phyloP scores from a whole-genome alignment of 306 rosid species.

The Arachis hypogaea region DNA sequence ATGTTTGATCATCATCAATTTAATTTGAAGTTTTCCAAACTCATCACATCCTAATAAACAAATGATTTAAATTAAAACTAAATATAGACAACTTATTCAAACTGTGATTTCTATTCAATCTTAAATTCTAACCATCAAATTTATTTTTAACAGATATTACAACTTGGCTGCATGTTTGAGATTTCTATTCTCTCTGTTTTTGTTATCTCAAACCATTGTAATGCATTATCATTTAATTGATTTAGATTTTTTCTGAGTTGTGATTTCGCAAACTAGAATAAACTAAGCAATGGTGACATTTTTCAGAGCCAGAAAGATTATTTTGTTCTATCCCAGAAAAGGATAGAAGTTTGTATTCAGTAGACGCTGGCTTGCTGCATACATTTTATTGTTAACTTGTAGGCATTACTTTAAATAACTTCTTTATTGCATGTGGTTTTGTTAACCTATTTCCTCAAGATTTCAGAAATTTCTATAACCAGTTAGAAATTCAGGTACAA shows the following conservation, averaged over 20 bases:
- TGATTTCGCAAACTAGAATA: conserved; percentile 12
- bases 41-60: no score
- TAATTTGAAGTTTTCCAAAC: no score
- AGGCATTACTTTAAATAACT: conserved; percentile 27
- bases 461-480: neutral
- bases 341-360: neutral
- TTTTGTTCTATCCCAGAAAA: neutral
- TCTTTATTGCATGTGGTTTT: conserved; percentile 22
- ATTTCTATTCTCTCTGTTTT: conserved; percentile 6
- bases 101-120: no score
- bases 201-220: neutral
- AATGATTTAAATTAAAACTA: no score
- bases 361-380: neutral
- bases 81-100: no score
- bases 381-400: conserved; percentile 3
- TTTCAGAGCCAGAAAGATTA: neutral
- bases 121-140: no score
- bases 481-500: conserved; percentile 13
- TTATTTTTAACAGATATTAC: neutral
- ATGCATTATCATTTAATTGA: neutral
- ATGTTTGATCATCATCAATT: no score
- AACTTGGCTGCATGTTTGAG: conserved; percentile 10
- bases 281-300: conserved; percentile 5
- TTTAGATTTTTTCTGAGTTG: neutral
- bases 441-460: neutral